Evolutionary conservation across 2,329 filamentous ascomycete genomes (phyloP).

Genomic region (Clonostachys byssicola): DNA sequence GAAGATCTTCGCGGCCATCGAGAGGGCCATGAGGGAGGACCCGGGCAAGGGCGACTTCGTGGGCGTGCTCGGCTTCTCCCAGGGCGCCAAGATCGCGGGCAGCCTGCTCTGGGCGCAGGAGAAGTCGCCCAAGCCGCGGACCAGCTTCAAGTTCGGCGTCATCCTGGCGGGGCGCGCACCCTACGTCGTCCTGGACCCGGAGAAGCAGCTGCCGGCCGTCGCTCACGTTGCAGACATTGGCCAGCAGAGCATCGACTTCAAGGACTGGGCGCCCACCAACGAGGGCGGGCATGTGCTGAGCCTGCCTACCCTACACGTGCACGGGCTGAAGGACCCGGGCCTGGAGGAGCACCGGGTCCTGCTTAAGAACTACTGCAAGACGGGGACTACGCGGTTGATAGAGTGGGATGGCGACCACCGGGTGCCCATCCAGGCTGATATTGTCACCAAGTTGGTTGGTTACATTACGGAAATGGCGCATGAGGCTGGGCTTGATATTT

Average conservation of each 20-base stretch:
- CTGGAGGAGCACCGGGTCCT: slow-evolving; percentile 46
- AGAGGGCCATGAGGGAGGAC: slow-evolving; percentile 46
- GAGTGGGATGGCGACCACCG: slow-evolving; percentile 74
- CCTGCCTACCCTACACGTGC: slow-evolving; percentile 28
- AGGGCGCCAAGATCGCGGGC: slow-evolving; percentile 59
- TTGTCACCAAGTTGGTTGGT: slow-evolving; percentile 45
- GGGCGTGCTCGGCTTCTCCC: slow-evolving; percentile 61
- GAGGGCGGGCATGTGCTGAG: slow-evolving; percentile 27
- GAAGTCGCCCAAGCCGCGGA: slow-evolving; percentile 22
- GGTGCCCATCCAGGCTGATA: slow-evolving; percentile 62
- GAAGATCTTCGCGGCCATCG: slow-evolving; percentile 32
- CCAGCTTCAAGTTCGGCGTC: slow-evolving; percentile 24
- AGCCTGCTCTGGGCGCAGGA: slow-evolving; percentile 61
- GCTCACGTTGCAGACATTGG: slow-evolving; percentile 27
- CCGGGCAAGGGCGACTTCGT: slow-evolving; percentile 54
- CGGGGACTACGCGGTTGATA: slow-evolving; percentile 48
- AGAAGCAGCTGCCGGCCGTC: slow-evolving; percentile 43
- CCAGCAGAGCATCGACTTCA: slow-evolving; percentile 13
- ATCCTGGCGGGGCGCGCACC: slow-evolving; percentile 26
- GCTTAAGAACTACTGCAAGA: slow-evolving; percentile 54
- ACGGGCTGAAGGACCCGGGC: slow-evolving; percentile 56
- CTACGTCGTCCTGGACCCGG: slow-evolving; percentile 17
- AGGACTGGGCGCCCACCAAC: slow-evolving; percentile 38
- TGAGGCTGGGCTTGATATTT: background rate
- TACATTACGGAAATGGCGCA: slow-evolving; percentile 17